Evolutionary conservation across 176 grass and related monocot species (phyloP).

Genomic region (Zizania latifolia): DNA sequence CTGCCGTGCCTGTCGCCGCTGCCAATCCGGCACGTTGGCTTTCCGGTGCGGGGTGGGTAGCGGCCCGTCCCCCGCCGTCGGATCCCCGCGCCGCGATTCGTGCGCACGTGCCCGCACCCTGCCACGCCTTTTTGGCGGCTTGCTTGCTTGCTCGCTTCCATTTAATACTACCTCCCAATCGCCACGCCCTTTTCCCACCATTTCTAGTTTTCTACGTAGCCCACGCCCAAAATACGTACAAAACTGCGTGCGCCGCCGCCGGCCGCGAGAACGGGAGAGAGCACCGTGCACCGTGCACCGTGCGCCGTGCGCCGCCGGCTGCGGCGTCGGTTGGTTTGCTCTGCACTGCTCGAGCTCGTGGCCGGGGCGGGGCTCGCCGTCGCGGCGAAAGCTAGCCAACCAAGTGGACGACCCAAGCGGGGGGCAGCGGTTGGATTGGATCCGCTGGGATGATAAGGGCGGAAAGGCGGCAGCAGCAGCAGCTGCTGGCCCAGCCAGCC

Average conservation of each 20-base stretch:
- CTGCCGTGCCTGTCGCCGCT: too few species aligned
- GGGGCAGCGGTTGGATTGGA: neutral
- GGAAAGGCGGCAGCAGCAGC: too few species aligned
- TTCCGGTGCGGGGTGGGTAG: conserved; percentile 19
- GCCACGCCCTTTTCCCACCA: neutral
- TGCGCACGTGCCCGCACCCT: conserved; percentile 34
- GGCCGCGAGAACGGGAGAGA: too few species aligned
- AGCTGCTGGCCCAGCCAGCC: neutral
- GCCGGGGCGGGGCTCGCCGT: too few species aligned
- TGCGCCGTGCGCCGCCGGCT: too few species aligned
- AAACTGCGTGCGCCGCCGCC: neutral
- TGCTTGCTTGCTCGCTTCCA: neutral
- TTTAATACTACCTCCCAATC: neutral
- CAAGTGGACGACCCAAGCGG: too few species aligned
- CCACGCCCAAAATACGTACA: neutral
- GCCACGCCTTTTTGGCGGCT: conserved; percentile 9
- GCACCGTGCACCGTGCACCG: too few species aligned
- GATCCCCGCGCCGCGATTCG: conserved; percentile 25
- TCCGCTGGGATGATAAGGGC: neutral
- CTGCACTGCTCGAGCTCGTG: too few species aligned
- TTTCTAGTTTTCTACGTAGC: neutral
- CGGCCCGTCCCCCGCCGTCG: neutral
- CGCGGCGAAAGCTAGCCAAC: too few species aligned
- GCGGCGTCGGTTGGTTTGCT: too few species aligned
- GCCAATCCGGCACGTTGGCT: conserved; percentile 36